phyloP scores from a whole-genome alignment of 1,284 basidiomycete genomes.

The Gastroboletus turbinatus region DNA sequence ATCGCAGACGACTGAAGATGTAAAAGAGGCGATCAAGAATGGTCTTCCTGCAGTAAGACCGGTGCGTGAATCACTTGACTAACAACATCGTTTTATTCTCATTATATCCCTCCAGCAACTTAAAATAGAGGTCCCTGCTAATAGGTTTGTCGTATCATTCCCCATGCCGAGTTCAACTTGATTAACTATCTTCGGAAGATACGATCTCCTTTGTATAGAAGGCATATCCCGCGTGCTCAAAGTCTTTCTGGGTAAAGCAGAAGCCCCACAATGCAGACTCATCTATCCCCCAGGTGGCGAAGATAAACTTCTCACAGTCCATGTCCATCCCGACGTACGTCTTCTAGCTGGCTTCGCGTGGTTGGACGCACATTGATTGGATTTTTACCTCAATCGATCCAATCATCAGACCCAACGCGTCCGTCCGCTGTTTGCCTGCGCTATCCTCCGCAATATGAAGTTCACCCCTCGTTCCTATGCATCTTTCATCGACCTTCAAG shows the following conservation, averaged over 20 bases:
- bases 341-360: background rate
- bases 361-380: background rate
- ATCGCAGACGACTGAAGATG: constrained; percentile 83
- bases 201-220: constrained; percentile 97
- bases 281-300: constrained; percentile 68
- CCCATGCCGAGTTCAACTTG: background rate
- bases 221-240: constrained; percentile 89
- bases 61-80: constrained; percentile 43
- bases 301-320: constrained; percentile 64
- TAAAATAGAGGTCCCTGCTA: constrained; percentile 98
- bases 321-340: constrained; percentile 69
- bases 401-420: constrained; percentile 68
- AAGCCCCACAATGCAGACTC: constrained; percentile 73
- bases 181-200: constrained; percentile 53
- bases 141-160: constrained; percentile 53
- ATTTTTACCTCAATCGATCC: background rate
- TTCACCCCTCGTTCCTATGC: constrained; percentile 91
- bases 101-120: constrained; percentile 64
- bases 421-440: constrained; percentile 89
- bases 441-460: constrained; percentile 85
- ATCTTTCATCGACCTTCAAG: constrained; percentile 97
- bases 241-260: constrained; percentile 78
- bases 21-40: constrained; percentile 78
- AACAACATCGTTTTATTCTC: constrained; percentile 1
- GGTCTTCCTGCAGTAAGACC: constrained; percentile 82